Percentiles rank a stretch among this genome's conserved stretches.
Conservation (phyloP, 2,329 filamentous ascomycete species). For the Alternaria consortialis region DNA sequence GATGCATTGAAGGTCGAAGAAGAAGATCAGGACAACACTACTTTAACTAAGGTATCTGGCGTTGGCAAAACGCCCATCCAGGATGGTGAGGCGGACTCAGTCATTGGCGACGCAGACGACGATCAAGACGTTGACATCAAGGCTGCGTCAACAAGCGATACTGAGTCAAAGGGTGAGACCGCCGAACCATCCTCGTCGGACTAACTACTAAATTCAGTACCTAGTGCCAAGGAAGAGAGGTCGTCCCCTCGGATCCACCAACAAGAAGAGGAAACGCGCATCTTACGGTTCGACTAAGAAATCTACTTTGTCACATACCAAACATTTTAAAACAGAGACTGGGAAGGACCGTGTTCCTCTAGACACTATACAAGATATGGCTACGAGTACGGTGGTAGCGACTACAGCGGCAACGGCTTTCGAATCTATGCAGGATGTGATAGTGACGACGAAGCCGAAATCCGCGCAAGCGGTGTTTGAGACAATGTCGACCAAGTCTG, state of each 20-base stretch:
- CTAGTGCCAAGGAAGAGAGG: constrained; percentile 13
- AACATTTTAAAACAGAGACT: neutral
- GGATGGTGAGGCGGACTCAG: neutral
- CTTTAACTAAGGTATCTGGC: neutral
- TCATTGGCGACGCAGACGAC: constrained; percentile 2
- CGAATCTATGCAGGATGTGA: neutral
- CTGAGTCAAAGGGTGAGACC: constrained; percentile 19
- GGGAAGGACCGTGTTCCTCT: neutral
- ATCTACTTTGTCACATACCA: neutral
- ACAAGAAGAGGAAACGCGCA: constrained; percentile 6
- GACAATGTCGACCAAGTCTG: neutral
- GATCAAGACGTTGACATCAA: neutral
- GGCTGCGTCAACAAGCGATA: neutral
- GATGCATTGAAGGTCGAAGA: constrained; percentile 1
- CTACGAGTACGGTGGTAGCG: neutral
- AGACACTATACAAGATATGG: neutral
- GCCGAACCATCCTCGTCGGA: constrained; percentile 2
- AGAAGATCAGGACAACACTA: neutral
- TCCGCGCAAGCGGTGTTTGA: neutral
- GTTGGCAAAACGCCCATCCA: neutral
- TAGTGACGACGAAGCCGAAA: neutral
- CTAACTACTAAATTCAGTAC: constrained; percentile 14
- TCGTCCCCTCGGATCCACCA: constrained; percentile 8
- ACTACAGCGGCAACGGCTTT: neutral
- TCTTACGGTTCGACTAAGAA: neutral